Evolutionary conservation across 495 filamentous ascomycete species (phyloP).

Genomic region (Aspergillus wentii): DNA sequence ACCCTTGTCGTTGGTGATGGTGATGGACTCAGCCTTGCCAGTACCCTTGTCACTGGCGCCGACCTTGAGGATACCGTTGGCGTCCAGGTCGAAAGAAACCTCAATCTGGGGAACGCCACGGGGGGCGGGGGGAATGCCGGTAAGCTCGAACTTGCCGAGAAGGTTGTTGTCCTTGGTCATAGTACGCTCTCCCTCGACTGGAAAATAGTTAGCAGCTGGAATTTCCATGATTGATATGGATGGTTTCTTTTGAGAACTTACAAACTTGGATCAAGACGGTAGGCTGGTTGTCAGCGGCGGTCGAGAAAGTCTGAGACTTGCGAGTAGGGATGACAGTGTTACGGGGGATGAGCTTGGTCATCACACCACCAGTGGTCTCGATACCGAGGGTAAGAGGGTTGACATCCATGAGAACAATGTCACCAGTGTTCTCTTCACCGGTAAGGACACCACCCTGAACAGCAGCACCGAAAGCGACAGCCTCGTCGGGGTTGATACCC

Average conservation of each 20-base stretch:
- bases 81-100: slow-evolving; percentile 95
- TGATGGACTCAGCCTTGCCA: slow-evolving; percentile 92
- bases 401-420: slow-evolving; percentile 93
- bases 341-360: slow-evolving; percentile 95
- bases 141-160: slow-evolving; percentile 96
- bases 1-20: slow-evolving; percentile 98
- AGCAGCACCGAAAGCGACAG: slow-evolving; percentile 94
- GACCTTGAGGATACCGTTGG: slow-evolving; percentile 97
- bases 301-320: slow-evolving; percentile 98
- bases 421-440: slow-evolving; percentile 72
- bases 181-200: slow-evolving; percentile 83
- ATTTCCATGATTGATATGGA: too few species aligned
- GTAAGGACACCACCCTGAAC: slow-evolving; percentile 95
- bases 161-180: slow-evolving; percentile 97
- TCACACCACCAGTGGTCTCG: slow-evolving; percentile 95
- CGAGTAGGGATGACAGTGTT: slow-evolving; percentile 94
- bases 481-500: slow-evolving; percentile 98
- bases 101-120: slow-evolving; percentile 97
- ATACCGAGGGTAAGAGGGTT: slow-evolving; percentile 98
- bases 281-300: slow-evolving; percentile 96
- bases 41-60: slow-evolving; percentile 95
- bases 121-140: slow-evolving; percentile 87
- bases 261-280: slow-evolving; percentile 95
- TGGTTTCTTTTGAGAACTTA: too few species aligned
- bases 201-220: slow-evolving; percentile 12